These are phyloP conservation scores for Kuraishia capsulata DNA, from an alignment of 805 yeast species.

Conservation along the genomic window DNA sequence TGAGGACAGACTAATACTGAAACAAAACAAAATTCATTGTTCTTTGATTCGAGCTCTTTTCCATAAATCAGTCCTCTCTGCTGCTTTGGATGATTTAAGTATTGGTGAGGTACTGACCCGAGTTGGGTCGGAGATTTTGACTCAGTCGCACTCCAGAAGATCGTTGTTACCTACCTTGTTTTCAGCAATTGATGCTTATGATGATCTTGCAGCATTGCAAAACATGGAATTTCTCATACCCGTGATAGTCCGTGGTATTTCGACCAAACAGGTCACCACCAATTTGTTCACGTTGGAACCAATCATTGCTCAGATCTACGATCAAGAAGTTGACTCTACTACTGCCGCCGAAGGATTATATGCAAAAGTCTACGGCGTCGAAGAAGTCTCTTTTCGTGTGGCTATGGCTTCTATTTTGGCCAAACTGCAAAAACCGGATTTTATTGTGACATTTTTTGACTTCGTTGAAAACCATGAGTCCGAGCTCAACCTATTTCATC, in stretches of 20 bases:
- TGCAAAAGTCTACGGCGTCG: slow-evolving; percentile 39
- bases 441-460: slow-evolving; percentile 23
- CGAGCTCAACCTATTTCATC: slow-evolving; percentile 34
- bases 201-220: slow-evolving; percentile 26
- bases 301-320: slow-evolving; percentile 45
- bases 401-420: slow-evolving; percentile 38
- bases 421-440: slow-evolving; percentile 17
- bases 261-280: slow-evolving; percentile 42
- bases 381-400: slow-evolving; percentile 47
- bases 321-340: slow-evolving; percentile 27
- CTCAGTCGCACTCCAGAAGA: slow-evolving; percentile 52
- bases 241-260: slow-evolving; percentile 34
- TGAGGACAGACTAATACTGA: slow-evolving; percentile 51
- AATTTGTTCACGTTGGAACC: slow-evolving; percentile 53
- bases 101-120: slow-evolving; percentile 19
- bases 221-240: slow-evolving; percentile 39
- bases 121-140: slow-evolving; percentile 35
- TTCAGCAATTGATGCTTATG: slow-evolving; percentile 29
- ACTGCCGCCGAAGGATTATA: slow-evolving; percentile 29
- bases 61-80: slow-evolving; percentile 27
- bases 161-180: slow-evolving; percentile 57
- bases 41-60: slow-evolving; percentile 42
- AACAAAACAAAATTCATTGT: slow-evolving; percentile 58
- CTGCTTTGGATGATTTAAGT: slow-evolving; percentile 21
- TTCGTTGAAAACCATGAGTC: slow-evolving; percentile 27